A percentile compares a stretch with the other conserved stretches of the same genome.
Conservation (phyloP, 1,139 yeast species). For the Williopsis jadinii region DNA sequence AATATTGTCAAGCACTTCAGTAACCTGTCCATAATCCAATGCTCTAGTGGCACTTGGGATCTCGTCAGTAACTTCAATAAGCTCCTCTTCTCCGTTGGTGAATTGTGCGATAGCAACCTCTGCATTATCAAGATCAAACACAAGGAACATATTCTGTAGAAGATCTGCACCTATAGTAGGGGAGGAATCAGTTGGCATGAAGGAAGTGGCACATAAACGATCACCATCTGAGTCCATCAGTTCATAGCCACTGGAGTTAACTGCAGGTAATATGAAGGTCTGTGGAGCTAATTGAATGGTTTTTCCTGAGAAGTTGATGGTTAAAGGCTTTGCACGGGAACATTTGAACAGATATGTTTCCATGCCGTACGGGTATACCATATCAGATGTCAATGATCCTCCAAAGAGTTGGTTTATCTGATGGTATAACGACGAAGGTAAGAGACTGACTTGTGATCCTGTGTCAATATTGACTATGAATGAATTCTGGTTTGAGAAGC, state of each 20-base stretch:
- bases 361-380: conserved; percentile 1
- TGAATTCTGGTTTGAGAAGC: conserved; percentile 5
- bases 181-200: conserved; percentile 1
- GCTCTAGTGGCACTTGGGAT: conserved; percentile 14
- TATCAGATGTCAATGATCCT: conserved; percentile 4
- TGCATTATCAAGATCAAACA: conserved; percentile 42
- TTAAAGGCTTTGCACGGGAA: conserved; percentile 10
- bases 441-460: conserved; percentile 10
- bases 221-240: conserved; percentile 12
- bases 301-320: conserved; percentile 14
- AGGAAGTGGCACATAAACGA: conserved; percentile 10
- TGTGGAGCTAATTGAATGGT: conserved; percentile 7
- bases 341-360: conserved; percentile 15
- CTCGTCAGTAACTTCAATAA: conserved; percentile 11
- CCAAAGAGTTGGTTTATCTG: conserved; percentile 13
- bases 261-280: conserved; percentile 7
- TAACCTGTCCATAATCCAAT: background rate
- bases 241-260: conserved; percentile 4
- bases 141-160: conserved; percentile 42
- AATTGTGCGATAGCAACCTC: conserved; percentile 45
- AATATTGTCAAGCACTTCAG: background rate
- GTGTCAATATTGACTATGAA: conserved; percentile 12
- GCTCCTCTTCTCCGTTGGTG: conserved; percentile 11
- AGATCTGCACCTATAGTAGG: conserved; percentile 40
- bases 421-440: conserved; percentile 9